phyloP scores from a whole-genome alignment of 2,329 filamentous ascomycete species.

The Ophiostoma angusticollis region DNA sequence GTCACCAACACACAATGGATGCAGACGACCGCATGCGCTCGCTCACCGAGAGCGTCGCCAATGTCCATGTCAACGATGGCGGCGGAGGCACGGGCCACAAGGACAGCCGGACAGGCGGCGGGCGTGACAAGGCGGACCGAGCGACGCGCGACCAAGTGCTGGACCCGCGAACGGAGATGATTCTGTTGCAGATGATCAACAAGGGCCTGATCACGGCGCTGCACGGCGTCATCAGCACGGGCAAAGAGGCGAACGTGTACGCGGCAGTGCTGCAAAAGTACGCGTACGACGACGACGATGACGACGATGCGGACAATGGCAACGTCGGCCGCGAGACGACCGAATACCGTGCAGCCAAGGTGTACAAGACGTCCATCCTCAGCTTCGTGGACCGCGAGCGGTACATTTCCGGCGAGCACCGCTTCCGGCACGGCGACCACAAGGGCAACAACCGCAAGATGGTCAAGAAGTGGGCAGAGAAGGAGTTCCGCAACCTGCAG shows the following conservation, averaged over 20 bases:
- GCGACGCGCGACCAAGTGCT: conserved; percentile 92
- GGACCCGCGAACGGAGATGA: conserved; percentile 88
- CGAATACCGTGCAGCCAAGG: conserved; percentile 81
- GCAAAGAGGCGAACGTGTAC: conserved; percentile 98
- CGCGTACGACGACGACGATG: conserved; percentile 16
- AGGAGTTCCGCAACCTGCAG: conserved; percentile 89
- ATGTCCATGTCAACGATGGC: conserved; percentile 12
- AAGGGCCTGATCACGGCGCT: conserved; percentile 78
- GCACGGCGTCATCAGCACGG: conserved; percentile 88
- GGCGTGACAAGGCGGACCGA: conserved; percentile 69
- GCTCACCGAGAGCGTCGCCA: conserved; percentile 7
- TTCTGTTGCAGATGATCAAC: conserved; percentile 92
- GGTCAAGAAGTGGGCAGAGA: conserved; percentile 98
- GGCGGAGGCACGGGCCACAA: conserved; percentile 10
- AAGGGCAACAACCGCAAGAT: conserved; percentile 92
- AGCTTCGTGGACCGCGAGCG: conserved; percentile 97
- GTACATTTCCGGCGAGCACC: conserved; percentile 88
- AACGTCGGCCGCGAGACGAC: conserved; percentile 29
- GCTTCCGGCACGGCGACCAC: conserved; percentile 82
- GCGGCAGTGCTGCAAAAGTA: conserved; percentile 67
- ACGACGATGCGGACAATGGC: conserved; percentile 22
- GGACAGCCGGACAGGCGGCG: conserved; percentile 2
- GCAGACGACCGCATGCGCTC: conserved; percentile 6
- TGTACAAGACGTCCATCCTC: conserved; percentile 96
- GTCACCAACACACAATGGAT: conserved; percentile 9